These are phyloP conservation scores for Ogataea sp. DNA, from an alignment of 805 yeast genomes.

Conservation along the genomic window DNA sequence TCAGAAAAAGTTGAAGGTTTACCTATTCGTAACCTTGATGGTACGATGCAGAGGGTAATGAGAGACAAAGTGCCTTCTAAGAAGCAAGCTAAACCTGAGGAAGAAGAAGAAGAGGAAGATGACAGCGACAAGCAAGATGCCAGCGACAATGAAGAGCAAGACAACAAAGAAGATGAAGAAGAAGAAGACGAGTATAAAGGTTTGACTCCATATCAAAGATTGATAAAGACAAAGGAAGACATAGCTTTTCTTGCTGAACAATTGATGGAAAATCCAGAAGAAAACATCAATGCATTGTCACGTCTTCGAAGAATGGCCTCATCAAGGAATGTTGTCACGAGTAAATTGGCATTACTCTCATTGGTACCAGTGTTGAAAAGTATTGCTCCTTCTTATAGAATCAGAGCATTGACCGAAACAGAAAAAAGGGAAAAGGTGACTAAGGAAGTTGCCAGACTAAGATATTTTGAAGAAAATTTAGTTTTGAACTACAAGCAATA, in stretches of 20 bases:
- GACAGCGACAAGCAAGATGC: conserved; percentile 9
- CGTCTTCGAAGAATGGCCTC: conserved; percentile 64
- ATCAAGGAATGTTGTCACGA: conserved; percentile 56
- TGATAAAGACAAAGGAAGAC: conserved; percentile 65
- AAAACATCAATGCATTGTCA: conserved; percentile 54
- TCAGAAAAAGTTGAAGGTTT: conserved; percentile 53
- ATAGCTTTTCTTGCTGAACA: conserved; percentile 75
- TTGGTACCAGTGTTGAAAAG: conserved; percentile 78
- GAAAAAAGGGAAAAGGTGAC: conserved; percentile 80
- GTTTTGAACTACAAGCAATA: conserved; percentile 63
- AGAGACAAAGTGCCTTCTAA: conserved; percentile 21
- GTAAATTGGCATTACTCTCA: conserved; percentile 68
- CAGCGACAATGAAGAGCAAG: conserved; percentile 6
- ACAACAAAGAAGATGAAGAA: conserved; percentile 14
- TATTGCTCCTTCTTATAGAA: conserved; percentile 81
- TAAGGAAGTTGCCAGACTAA: conserved; percentile 68
- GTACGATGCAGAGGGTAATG: conserved; percentile 63
- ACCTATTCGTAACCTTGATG: conserved; percentile 71
- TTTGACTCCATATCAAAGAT: conserved; percentile 41
- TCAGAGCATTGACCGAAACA: conserved; percentile 71
- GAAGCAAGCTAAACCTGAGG: conserved; percentile 6
- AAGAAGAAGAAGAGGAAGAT: conserved; percentile 5
- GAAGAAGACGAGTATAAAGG: conserved; percentile 34
- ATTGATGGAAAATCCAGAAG: conserved; percentile 85
- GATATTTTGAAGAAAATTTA: conserved; percentile 76